Conservation (phyloP, 768 basidiomycete genomes). For the Coprinopsis sp. region DNA sequence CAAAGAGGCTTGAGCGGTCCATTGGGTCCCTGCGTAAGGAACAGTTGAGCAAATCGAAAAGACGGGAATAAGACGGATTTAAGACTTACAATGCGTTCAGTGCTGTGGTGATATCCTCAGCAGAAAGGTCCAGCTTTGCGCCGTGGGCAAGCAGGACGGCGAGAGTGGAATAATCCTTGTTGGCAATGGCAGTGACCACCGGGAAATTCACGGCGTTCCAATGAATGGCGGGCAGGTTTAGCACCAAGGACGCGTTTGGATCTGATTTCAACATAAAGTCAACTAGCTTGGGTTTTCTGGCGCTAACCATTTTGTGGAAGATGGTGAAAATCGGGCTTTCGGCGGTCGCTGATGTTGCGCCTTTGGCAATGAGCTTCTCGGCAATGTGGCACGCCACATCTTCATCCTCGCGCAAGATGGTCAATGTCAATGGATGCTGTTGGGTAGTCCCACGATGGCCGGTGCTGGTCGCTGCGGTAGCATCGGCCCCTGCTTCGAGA, state of each 20-base stretch:
- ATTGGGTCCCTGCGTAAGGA: constrained; percentile 11
- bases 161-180: constrained; percentile 30
- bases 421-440: constrained; percentile 37
- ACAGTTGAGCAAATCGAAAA: too few relatives aligned
- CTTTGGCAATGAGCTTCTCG: too few relatives aligned
- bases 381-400: constrained; percentile 34
- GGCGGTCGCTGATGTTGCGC: constrained; percentile 39
- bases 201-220: constrained; percentile 30
- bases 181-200: constrained; percentile 31
- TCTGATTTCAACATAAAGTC: constrained; percentile 38
- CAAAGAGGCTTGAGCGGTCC: constrained; percentile 15
- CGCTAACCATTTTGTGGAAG: constrained; percentile 34
- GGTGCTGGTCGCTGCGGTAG: constrained; percentile 27
- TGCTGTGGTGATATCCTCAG: constrained; percentile 33
- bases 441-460: constrained; percentile 18
- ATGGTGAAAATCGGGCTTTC: constrained; percentile 34
- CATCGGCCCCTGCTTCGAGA: constrained; percentile 44
- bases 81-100: constrained; percentile 31
- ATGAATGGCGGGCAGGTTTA: constrained; percentile 34
- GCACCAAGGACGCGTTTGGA: constrained; percentile 32
- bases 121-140: constrained; percentile 29
- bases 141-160: constrained; percentile 37
- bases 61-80: too few relatives aligned
- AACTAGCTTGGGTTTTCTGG: constrained; percentile 34
- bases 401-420: constrained; percentile 37